Evolutionary conservation across 2,329 filamentous ascomycete species (phyloP).

Genomic region (Fulvia fulva): DNA sequence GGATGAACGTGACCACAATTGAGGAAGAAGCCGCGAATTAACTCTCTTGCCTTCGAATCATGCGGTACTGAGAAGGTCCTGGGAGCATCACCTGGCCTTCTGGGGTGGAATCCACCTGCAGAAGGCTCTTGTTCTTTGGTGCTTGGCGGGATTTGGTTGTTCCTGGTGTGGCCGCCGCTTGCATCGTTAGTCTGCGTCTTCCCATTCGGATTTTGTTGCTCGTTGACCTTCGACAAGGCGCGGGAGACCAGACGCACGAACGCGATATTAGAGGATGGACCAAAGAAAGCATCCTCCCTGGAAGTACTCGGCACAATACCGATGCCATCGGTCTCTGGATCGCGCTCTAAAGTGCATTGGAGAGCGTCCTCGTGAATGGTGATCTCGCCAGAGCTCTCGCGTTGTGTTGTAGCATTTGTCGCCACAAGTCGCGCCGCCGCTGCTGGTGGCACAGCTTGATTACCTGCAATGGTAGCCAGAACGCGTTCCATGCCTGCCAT

Average conservation of each 20-base stretch:
- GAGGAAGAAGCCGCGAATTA: constrained; percentile 1
- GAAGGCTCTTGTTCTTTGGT: background rate
- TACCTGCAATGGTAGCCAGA: background rate
- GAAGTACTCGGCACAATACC: constrained; percentile 8
- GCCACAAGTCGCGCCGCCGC: background rate
- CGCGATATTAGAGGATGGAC: constrained; percentile 14
- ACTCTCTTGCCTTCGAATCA: constrained; percentile 1
- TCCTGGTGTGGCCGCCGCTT: background rate
- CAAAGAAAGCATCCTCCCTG: constrained; percentile 9
- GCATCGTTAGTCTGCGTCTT: background rate
- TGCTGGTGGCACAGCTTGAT: background rate
- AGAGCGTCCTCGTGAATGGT: constrained; percentile 3
- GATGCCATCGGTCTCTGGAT: constrained; percentile 5
- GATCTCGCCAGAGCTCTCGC: background rate
- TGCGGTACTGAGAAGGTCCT: constrained; percentile 2
- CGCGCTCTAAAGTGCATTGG: background rate
- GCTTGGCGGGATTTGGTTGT: background rate
- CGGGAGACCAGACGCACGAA: constrained; percentile 10
- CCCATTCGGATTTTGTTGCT: background rate
- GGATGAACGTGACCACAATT: constrained; percentile 8
- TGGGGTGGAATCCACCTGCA: background rate
- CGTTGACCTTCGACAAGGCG: constrained; percentile 2
- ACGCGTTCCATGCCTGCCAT: constrained; percentile 9
- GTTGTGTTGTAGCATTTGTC: background rate
- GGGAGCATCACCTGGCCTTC: background rate